Evolutionary conservation across 1,284 basidiomycete species (phyloP).

Genomic region (Trichosporon asahii): DNA sequence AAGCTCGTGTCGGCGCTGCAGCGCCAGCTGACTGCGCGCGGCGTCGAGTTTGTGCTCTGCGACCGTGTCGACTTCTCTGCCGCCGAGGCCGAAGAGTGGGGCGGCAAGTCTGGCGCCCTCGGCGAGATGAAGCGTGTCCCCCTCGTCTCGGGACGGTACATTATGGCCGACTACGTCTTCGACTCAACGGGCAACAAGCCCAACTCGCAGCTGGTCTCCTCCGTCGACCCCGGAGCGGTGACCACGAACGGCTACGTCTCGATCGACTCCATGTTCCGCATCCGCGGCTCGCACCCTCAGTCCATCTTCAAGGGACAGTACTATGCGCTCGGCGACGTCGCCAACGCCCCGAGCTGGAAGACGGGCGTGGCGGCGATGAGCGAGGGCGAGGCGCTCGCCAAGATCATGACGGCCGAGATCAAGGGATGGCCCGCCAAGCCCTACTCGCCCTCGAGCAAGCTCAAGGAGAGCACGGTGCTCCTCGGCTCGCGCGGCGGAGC

Average conservation of each 20-base stretch:
- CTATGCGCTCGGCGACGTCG: constrained; percentile 48
- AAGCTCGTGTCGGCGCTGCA: constrained; percentile 42
- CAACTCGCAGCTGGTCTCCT: constrained; percentile 44
- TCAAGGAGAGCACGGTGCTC: constrained; percentile 31
- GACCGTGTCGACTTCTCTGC: constrained; percentile 42
- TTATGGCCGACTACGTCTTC: constrained; percentile 53
- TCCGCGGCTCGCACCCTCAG: constrained; percentile 14
- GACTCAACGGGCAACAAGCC: constrained; percentile 51
- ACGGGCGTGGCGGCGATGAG: constrained; percentile 33
- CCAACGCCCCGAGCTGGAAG: constrained; percentile 42
- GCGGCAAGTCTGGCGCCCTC: constrained; percentile 36
- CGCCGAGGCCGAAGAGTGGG: constrained; percentile 30
- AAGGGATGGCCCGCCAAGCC: constrained; percentile 33
- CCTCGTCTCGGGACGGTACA: constrained; percentile 35
- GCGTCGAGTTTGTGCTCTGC: constrained; percentile 48
- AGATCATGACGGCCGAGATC: constrained; percentile 36
- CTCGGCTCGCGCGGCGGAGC: constrained; percentile 35
- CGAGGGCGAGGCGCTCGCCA: constrained; percentile 27
- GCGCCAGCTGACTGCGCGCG: constrained; percentile 37
- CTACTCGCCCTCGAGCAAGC: constrained; percentile 23
- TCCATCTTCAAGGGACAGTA: constrained; percentile 35
- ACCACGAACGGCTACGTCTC: constrained; percentile 35
- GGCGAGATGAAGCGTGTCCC: constrained; percentile 38
- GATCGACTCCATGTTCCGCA: constrained; percentile 44
- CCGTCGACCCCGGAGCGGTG: constrained; percentile 41